phyloP scores from a whole-genome alignment of 306 rosid genomes.

The Citrullus colocynthis region DNA sequence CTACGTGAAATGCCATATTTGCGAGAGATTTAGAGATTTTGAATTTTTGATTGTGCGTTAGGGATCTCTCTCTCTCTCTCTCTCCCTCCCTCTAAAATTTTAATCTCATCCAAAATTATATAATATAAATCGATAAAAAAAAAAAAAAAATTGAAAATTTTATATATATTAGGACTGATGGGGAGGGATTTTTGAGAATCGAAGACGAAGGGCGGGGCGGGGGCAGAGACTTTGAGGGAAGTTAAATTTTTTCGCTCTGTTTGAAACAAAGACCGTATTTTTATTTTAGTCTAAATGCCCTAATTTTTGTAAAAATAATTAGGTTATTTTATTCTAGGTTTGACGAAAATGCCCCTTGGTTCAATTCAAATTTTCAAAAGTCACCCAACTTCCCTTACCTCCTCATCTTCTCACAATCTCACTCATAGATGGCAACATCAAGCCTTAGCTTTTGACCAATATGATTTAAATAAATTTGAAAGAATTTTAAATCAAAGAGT shows the following conservation, averaged over 20 bases:
- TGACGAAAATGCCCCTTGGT: neutral
- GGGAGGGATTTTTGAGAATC: neutral
- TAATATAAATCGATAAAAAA: neutral
- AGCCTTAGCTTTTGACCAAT: neutral
- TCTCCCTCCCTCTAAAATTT: constrained; percentile 1
- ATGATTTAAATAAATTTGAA: neutral
- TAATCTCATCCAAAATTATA: constrained; percentile 5
- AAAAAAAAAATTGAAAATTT: neutral
- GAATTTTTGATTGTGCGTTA: constrained; percentile 14
- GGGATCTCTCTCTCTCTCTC: constrained; percentile 20
- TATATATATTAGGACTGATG: constrained; percentile 1
- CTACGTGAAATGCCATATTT: constrained; percentile 80
- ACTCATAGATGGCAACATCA: neutral
- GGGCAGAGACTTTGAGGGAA: neutral
- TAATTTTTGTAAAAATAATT: neutral
- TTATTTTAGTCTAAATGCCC: neutral
- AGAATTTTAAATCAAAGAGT: neutral
- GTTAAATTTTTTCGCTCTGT: neutral
- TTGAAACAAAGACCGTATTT: neutral
- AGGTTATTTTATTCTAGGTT: neutral
- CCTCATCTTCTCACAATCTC: neutral
- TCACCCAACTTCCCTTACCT: neutral
- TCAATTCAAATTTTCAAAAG: constrained; percentile 1
- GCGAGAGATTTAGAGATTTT: constrained; percentile 33
- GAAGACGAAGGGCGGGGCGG: constrained; percentile 4